Evolutionary conservation across 345 rosid genomes (phyloP).

Genomic region (Lumnitzera littorea): DNA sequence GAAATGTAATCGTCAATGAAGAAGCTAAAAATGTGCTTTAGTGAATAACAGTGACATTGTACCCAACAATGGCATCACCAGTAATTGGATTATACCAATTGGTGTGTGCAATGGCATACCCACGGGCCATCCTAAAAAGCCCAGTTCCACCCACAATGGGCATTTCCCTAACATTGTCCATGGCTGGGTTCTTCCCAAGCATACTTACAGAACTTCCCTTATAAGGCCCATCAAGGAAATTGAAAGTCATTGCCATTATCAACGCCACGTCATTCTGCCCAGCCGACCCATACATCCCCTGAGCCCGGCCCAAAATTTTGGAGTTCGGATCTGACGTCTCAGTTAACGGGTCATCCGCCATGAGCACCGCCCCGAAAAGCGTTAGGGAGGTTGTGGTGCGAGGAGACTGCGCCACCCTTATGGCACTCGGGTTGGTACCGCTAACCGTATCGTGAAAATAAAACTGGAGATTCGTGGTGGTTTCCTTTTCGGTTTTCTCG

Average conservation of each 20-base stretch:
- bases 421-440: conserved; percentile 47
- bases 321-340: conserved; percentile 47
- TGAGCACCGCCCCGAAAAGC: conserved; percentile 33
- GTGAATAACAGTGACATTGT: conserved; percentile 55
- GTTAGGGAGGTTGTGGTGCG: conserved; percentile 37
- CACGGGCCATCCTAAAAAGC: conserved; percentile 49
- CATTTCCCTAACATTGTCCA: conserved; percentile 45
- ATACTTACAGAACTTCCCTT: conserved; percentile 61
- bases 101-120: conserved; percentile 46
- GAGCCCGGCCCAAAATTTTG: conserved; percentile 57
- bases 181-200: conserved; percentile 33
- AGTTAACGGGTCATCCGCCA: conserved; percentile 56
- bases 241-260: conserved; percentile 43
- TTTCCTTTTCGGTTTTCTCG: conserved; percentile 1
- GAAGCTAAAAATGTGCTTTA: conserved; percentile 7
- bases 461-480: conserved; percentile 52
- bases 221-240: conserved; percentile 46
- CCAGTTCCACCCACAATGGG: conserved; percentile 58
- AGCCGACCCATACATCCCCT: conserved; percentile 48
- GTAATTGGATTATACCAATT: conserved; percentile 27
- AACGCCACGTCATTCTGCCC: conserved; percentile 34
- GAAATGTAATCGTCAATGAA: too few species aligned
- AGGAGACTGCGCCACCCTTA: conserved; percentile 36
- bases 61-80: conserved; percentile 50
- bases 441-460: conserved; percentile 62